A percentile compares a stretch with the other conserved stretches of the same genome.
These are phyloP conservation scores for Silene noctiflora DNA, from an alignment of 179 eudicot species.

Conservation along the genomic window DNA sequence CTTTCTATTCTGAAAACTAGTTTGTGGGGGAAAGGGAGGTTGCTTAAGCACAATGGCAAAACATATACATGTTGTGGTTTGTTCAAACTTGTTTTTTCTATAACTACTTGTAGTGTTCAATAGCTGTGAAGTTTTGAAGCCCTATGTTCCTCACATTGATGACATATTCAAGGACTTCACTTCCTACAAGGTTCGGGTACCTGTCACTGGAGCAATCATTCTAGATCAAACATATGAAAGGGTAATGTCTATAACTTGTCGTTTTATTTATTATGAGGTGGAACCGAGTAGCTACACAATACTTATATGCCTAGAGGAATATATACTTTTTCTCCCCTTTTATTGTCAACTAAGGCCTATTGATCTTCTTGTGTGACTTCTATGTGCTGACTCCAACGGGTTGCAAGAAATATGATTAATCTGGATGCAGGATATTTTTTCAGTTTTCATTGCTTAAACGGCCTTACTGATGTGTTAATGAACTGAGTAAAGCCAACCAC, in stretches of 20 bases:
- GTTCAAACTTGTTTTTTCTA: constrained; percentile 36
- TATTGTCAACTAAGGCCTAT: too few relatives aligned
- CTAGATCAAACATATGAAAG: constrained; percentile 79
- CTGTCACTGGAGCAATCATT: constrained; percentile 97
- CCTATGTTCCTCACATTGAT: constrained; percentile 92
- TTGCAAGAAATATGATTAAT: neutral
- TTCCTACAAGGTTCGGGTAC: constrained; percentile 97
- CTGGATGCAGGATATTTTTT: neutral
- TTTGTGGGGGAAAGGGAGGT: too few relatives aligned
- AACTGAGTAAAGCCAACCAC: neutral
- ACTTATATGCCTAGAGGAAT: neutral
- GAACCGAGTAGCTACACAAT: neutral
- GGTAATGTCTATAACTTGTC: constrained; percentile 45
- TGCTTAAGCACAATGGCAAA: neutral
- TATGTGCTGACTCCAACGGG: neutral
- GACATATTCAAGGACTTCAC: constrained; percentile 98
- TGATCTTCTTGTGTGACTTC: too few relatives aligned
- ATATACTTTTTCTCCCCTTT: too few relatives aligned
- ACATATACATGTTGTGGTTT: neutral
- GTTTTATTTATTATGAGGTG: neutral
- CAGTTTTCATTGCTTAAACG: neutral
- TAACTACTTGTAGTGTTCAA: constrained; percentile 72
- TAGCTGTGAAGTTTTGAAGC: constrained; percentile 90
- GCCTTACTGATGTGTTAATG: constrained; percentile 7
- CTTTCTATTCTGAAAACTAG: constrained; percentile 22